phyloP scores from a whole-genome alignment of 306 rosid species.

The Pyrus betulifolia region DNA sequence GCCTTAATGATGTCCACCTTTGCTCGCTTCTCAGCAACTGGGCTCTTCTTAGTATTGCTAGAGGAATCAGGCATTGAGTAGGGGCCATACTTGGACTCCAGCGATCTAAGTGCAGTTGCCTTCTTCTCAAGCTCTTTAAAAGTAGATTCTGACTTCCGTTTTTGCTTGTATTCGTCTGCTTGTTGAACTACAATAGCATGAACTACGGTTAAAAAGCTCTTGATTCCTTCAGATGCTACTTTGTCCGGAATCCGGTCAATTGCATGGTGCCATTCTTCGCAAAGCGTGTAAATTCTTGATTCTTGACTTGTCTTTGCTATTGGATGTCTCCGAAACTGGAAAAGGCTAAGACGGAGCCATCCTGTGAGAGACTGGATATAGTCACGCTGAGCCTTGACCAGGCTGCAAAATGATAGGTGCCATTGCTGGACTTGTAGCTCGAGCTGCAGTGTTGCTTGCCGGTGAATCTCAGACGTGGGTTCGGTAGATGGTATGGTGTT shows the following conservation, averaged over 20 bases:
- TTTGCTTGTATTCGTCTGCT: constrained; percentile 70
- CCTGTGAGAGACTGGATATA: constrained; percentile 78
- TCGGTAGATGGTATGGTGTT: constrained; percentile 64
- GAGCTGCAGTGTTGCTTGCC: constrained; percentile 85
- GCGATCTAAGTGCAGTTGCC: constrained; percentile 53
- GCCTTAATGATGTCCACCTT: constrained; percentile 60
- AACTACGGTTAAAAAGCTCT: constrained; percentile 70
- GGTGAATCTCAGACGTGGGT: constrained; percentile 83
- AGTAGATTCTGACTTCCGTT: constrained; percentile 58
- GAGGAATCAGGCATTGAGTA: constrained; percentile 48
- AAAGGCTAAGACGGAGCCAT: constrained; percentile 91
- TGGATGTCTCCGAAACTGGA: constrained; percentile 59
- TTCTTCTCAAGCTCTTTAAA: constrained; percentile 83
- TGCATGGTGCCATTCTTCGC: constrained; percentile 85
- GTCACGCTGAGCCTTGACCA: constrained; percentile 71
- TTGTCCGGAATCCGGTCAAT: constrained; percentile 79
- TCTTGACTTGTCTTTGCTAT: constrained; percentile 47
- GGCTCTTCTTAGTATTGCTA: constrained; percentile 25
- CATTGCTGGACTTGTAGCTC: constrained; percentile 92
- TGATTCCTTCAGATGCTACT: constrained; percentile 91
- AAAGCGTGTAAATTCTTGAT: constrained; percentile 70
- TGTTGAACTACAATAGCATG: constrained; percentile 91
- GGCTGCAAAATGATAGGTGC: constrained; percentile 80
- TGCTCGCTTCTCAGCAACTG: constrained; percentile 56
- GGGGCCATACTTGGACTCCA: constrained; percentile 70